These are phyloP conservation scores for Ettlia oleoabundans DNA, from an alignment of 139 green algal species.

Conservation along the genomic window DNA sequence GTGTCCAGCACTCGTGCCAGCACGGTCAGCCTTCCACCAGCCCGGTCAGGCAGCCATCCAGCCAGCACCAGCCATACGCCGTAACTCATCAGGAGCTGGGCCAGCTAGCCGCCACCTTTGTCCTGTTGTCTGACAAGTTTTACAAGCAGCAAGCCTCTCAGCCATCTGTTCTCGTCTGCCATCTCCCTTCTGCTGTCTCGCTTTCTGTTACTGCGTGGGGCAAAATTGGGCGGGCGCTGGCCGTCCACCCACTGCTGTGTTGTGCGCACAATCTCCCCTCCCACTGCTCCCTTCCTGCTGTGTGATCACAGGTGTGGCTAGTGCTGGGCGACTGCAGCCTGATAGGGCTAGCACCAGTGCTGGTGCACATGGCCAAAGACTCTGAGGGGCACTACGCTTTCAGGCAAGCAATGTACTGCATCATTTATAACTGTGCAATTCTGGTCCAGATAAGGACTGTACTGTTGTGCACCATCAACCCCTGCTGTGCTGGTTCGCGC, in stretches of 20 bases:
- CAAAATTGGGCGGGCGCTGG: too few relatives aligned
- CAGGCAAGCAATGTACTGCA: conserved; percentile 26
- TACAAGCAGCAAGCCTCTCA: too few relatives aligned
- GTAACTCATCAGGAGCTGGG: too few relatives aligned
- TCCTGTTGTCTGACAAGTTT: too few relatives aligned
- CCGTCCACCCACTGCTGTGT: neutral
- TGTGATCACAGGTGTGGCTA: conserved; percentile 73
- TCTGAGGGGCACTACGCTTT: conserved; percentile 85
- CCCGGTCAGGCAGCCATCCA: too few relatives aligned
- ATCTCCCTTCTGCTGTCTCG: too few relatives aligned
- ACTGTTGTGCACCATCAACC: neutral
- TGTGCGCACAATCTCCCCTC: neutral
- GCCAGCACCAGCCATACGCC: too few relatives aligned
- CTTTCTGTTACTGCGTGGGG: too few relatives aligned
- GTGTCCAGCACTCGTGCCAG: neutral
- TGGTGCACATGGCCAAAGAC: conserved; percentile 96
- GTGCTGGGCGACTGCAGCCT: conserved; percentile 86
- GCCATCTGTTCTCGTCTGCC: too few relatives aligned
- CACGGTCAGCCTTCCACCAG: neutral
- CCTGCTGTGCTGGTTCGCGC: neutral
- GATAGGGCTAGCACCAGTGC: conserved; percentile 73
- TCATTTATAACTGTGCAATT: neutral
- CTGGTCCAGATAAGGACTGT: neutral
- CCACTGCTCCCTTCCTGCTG: neutral
- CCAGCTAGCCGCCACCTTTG: too few relatives aligned